phyloP scores from a whole-genome alignment of 306 rosid species.

The Cyclanthera cordifolia region DNA sequence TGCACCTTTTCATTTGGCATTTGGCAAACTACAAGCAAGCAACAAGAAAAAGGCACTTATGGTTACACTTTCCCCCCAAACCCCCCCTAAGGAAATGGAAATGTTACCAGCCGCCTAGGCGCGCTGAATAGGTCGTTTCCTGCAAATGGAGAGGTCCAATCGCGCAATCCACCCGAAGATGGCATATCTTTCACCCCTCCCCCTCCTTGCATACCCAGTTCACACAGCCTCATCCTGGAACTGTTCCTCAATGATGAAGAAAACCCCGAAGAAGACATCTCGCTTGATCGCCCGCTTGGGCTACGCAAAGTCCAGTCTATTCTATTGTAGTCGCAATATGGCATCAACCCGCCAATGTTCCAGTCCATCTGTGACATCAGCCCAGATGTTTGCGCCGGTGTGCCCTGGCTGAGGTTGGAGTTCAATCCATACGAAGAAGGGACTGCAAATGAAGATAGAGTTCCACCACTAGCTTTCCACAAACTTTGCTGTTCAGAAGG shows the following conservation, averaged over 20 bases:
- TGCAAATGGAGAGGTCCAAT: constrained; percentile 91
- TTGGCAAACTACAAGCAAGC: no score
- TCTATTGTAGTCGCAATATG: constrained; percentile 60
- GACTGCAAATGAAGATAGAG: constrained; percentile 49
- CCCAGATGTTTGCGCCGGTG: constrained; percentile 56
- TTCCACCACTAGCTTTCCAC: constrained; percentile 45
- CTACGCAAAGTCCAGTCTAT: constrained; percentile 88
- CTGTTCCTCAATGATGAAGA: constrained; percentile 32
- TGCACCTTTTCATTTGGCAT: no score
- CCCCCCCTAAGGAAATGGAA: constrained; percentile 43
- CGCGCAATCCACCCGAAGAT: constrained; percentile 49
- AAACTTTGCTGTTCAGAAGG: constrained; percentile 37
- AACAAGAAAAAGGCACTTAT: not conserved
- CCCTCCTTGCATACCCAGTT: constrained; percentile 31
- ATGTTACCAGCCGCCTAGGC: constrained; percentile 91
- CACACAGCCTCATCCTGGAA: not conserved
- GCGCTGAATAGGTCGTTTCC: constrained; percentile 89
- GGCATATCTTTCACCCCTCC: constrained; percentile 47
- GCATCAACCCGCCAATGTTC: constrained; percentile 64
- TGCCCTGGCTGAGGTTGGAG: constrained; percentile 66
- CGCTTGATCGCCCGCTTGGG: constrained; percentile 20
- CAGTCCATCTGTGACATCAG: constrained; percentile 76
- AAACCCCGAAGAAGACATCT: constrained; percentile 22
- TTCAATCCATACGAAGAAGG: constrained; percentile 80
- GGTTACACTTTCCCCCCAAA: constrained; percentile 16